phyloP scores from a whole-genome alignment of 768 basidiomycete genomes.

The Serpula lacrymans region DNA sequence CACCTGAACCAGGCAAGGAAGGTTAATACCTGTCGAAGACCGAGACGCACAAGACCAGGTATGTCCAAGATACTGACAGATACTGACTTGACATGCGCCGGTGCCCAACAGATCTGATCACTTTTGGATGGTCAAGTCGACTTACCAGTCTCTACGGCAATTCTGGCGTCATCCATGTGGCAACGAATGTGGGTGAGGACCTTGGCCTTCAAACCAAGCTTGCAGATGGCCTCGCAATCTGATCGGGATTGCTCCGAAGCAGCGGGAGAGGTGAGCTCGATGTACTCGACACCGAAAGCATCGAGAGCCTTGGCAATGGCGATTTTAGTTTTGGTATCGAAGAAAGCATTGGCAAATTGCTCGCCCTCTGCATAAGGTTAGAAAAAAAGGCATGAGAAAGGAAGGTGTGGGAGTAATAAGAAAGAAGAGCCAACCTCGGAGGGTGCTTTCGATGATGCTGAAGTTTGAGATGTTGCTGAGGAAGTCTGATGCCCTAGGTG shows the following conservation, averaged over 20 bases:
- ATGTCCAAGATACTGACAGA: too few relatives aligned
- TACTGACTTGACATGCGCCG: too few relatives aligned
- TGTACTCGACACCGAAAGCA: conserved; percentile 99
- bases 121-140: conserved; percentile 11
- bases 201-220: conserved; percentile 93
- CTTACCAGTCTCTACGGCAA: conserved; percentile 95
- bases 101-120: too few relatives aligned
- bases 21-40: neutral
- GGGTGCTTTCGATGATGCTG: conserved; percentile 95
- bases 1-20: conserved; percentile 69
- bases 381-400: conserved; percentile 9
- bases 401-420: neutral
- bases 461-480: conserved; percentile 91
- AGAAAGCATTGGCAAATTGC: conserved; percentile 99
- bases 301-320: conserved; percentile 97
- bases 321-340: conserved; percentile 99
- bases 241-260: conserved; percentile 92
- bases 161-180: conserved; percentile 99
- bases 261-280: conserved; percentile 96
- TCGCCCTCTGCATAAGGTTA: conserved; percentile 72
- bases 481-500: conserved; percentile 88
- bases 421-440: conserved; percentile 63
- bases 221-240: conserved; percentile 99
- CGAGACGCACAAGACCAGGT: neutral
- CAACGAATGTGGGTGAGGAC: conserved; percentile 99